These are phyloP conservation scores for Paragyromitra xinjiangensis DNA, from an alignment of 495 filamentous ascomycete genomes.

Conservation along the genomic window DNA sequence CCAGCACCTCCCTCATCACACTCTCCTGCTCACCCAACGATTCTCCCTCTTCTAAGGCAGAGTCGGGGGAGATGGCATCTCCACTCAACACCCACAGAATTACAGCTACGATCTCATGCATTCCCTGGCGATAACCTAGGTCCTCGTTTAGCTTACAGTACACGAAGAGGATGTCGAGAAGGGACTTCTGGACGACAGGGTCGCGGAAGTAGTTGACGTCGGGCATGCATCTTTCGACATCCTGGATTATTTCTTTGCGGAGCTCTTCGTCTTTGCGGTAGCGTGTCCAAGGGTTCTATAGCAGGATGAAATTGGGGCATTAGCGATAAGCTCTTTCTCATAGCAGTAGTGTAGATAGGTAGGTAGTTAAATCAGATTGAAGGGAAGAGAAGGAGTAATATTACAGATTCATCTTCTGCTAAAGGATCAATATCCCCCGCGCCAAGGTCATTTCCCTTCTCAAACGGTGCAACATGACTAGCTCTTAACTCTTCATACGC, in stretches of 20 bases:
- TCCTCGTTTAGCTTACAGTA: constrained; percentile 93
- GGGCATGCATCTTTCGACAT: constrained; percentile 91
- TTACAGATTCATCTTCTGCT: constrained; percentile 76
- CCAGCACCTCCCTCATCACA: constrained; percentile 71
- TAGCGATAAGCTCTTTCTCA: not conserved
- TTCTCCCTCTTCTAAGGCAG: constrained; percentile 23
- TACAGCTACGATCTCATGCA: constrained; percentile 94
- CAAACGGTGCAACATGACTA: constrained; percentile 61
- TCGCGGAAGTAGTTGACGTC: constrained; percentile 91
- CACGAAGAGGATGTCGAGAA: constrained; percentile 89
- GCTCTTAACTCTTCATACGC: constrained; percentile 69
- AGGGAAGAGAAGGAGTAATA: not conserved
- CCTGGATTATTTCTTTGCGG: constrained; percentile 90
- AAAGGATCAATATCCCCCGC: constrained; percentile 77
- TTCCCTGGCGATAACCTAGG: constrained; percentile 89
- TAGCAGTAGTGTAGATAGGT: not conserved
- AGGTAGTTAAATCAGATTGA: no score
- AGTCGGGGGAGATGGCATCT: constrained; percentile 72
- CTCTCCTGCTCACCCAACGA: constrained; percentile 61
- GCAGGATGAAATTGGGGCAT: not conserved
- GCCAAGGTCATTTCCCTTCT: constrained; percentile 81
- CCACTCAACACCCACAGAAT: constrained; percentile 86
- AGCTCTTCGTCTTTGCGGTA: constrained; percentile 83
- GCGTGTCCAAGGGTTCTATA: constrained; percentile 87
- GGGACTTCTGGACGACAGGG: constrained; percentile 76